Base-by-base conservation (phyloP, 2,329 filamentous ascomycete species). In the Fusarium hainanense region DNA sequence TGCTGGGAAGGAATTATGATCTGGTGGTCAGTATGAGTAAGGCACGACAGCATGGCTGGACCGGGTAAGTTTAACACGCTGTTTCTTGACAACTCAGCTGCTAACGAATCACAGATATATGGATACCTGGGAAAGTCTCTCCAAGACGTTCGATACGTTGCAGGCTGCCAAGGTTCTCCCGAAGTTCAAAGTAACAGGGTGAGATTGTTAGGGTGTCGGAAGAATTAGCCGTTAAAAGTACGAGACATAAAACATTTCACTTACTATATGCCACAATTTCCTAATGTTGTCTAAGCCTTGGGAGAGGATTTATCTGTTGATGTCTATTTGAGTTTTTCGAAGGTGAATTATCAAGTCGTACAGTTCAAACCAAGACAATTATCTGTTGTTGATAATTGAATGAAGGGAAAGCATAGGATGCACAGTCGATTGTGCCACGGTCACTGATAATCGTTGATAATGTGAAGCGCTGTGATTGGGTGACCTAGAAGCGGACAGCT, bases 21-120 rank as follows among this genome's bases (percentile, higher is more conserved):
- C 58, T 61, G 7, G 28, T 61, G 4, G 37, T 61, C 1, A 61
- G 54, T 16, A 59, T 61, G 58, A 59, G 30, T 3, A 61, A 61
- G 28, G 58, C 54, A 7, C 54, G 34, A 25, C 10, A 27, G 6
- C 21, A 42, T 25, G 58, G 58, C 1, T 59, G 58, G 58, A 21
- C 13, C 6, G 30, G 23, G 58, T 51, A 30, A 12, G 58, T 61
- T 5, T n/a, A 51, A 14, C 6, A 37, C 2, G 18, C 4, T 12
- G 3, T 12, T 6, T 8, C 1, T 10, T 8, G 34, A 2, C 0
- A 13, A 7, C 1, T 10, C 4, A n/a, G 7, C 14, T 18, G 4
- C 23, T 61, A 13, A 61, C 20, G 2, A 18, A 11, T 4, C 4
- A 6, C 9, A 59, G 58, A 21, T 61, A 61, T 10, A n/a, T 7